Conservation (phyloP, 345 rosid genomes). For the Heritiera fomes region DNA sequence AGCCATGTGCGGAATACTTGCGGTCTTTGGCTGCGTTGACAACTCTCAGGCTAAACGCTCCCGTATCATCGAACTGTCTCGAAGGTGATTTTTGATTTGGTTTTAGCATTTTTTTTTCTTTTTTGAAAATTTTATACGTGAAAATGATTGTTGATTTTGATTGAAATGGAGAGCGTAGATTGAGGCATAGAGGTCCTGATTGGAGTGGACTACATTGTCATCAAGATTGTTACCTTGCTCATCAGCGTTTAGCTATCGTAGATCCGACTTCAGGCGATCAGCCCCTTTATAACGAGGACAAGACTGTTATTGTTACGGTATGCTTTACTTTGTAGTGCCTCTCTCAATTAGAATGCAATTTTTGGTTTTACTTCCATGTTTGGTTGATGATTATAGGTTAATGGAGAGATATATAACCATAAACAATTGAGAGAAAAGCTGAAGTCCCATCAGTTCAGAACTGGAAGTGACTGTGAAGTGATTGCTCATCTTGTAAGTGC, state of each 20-base stretch:
- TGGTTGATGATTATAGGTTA: slow-evolving; percentile 50
- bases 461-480: slow-evolving; percentile 92
- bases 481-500: slow-evolving; percentile 82
- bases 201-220: slow-evolving; percentile 81
- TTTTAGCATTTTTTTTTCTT: neutral
- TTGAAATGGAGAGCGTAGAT: slow-evolving; percentile 37
- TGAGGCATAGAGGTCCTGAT: slow-evolving; percentile 85
- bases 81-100: slow-evolving; percentile 42
- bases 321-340: neutral
- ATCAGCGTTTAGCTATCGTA: slow-evolving; percentile 75
- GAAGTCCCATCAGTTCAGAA: slow-evolving; percentile 63
- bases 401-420: slow-evolving; percentile 90
- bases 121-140: neutral
- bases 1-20: slow-evolving; percentile 85
- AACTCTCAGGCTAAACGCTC: slow-evolving; percentile 78
- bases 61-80: slow-evolving; percentile 78
- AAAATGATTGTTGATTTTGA: neutral
- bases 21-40: slow-evolving; percentile 69
- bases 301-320: slow-evolving; percentile 72
- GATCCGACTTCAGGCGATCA: slow-evolving; percentile 91
- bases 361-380: slow-evolving; percentile 7
- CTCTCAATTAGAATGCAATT: neutral
- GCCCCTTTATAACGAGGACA: slow-evolving; percentile 78
- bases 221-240: slow-evolving; percentile 71
- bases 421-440: slow-evolving; percentile 56